These are phyloP conservation scores for Dendrobium nobile DNA, from an alignment of 106 monocot genomes.

Conservation along the genomic window DNA sequence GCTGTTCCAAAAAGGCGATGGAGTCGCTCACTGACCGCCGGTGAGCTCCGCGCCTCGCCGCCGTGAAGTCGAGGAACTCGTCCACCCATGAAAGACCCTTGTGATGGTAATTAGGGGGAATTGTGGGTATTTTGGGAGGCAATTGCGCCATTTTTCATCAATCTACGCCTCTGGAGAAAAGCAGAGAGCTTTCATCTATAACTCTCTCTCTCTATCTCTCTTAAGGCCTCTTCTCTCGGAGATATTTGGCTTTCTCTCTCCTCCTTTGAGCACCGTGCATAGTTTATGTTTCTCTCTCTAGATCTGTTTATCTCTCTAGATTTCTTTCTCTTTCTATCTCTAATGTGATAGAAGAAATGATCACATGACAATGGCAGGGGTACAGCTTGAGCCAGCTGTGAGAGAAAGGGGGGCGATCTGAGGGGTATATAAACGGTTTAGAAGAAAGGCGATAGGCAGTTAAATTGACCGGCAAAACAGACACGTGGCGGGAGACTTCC, in stretches of 20 bases:
- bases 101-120: constrained; percentile 8
- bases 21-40: constrained; percentile 61
- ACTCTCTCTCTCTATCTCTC: no score
- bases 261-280: not conserved
- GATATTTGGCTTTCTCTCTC: not conserved
- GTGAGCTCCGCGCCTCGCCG: constrained; percentile 45
- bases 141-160: constrained; percentile 44
- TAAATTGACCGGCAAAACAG: constrained; percentile 17
- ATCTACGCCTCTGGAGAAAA: not conserved
- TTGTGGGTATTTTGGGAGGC: constrained; percentile 56
- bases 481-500: not conserved
- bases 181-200: not conserved
- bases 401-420: not conserved
- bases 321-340: not conserved
- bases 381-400: constrained; percentile 11
- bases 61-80: constrained; percentile 74
- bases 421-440: constrained; percentile 22
- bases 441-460: constrained; percentile 24
- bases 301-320: not conserved
- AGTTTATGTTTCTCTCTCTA: not conserved
- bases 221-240: not conserved
- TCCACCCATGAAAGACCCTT: constrained; percentile 40
- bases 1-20: constrained; percentile 48
- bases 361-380: not conserved
- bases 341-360: not conserved